These are phyloP conservation scores for Cladophialophora chaetospira DNA, from an alignment of 2,329 filamentous ascomycete genomes.

Conservation along the genomic window DNA sequence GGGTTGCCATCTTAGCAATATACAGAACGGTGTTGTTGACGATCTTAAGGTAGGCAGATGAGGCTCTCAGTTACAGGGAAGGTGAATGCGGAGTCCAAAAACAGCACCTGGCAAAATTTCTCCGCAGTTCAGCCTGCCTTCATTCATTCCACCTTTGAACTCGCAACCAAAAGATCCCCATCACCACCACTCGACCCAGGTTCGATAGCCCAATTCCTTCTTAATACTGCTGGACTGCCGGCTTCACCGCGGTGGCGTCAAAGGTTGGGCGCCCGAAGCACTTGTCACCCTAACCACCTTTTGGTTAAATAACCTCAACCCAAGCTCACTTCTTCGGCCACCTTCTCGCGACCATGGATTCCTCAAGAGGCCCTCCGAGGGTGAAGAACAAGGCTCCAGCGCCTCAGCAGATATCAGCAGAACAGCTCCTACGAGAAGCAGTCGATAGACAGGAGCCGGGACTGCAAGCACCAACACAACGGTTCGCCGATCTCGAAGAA, in stretches of 20 bases:
- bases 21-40: background rate
- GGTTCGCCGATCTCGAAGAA: conserved; percentile 95
- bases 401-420: conserved; percentile 87
- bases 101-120: conserved; percentile 12
- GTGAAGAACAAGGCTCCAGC: conserved; percentile 99
- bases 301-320: background rate
- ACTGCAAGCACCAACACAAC: conserved; percentile 86
- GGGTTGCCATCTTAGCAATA: conserved; percentile 69
- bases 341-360: conserved; percentile 68
- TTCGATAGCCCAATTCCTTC: too few species aligned
- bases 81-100: background rate
- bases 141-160: background rate
- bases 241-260: too few species aligned
- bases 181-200: too few species aligned
- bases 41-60: too few species aligned
- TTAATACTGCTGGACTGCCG: too few species aligned
- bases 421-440: conserved; percentile 94
- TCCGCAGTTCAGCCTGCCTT: conserved; percentile 5
- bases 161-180: background rate
- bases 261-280: too few species aligned
- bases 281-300: too few species aligned
- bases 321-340: background rate
- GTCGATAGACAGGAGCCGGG: conserved; percentile 92
- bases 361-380: conserved; percentile 83
- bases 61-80: background rate